phyloP scores from a whole-genome alignment of 106 monocot species.

The Allium cepa region DNA sequence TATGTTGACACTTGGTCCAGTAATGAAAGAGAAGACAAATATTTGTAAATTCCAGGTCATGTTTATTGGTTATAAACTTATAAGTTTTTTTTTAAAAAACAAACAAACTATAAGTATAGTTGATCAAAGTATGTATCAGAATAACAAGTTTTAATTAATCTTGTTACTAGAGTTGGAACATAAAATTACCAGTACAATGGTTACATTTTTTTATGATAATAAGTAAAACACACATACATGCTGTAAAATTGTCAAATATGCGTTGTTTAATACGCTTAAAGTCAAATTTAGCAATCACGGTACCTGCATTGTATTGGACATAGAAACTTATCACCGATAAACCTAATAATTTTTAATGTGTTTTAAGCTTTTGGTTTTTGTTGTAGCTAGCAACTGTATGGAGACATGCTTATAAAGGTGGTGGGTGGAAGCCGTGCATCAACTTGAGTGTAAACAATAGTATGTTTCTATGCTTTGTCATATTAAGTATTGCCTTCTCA shows the following conservation, averaged over 20 bases:
- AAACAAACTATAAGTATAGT: no score
- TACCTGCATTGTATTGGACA: not conserved
- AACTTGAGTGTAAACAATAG: slow-evolving; percentile 35
- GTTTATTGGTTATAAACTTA: no score
- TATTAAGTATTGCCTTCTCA: no score
- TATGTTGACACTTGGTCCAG: no score
- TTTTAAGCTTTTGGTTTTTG: slow-evolving; percentile 26
- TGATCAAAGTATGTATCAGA: no score
- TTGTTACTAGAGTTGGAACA: no score
- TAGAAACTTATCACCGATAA: not conserved
- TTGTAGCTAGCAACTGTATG: slow-evolving; percentile 78
- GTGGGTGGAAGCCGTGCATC: slow-evolving; percentile 77
- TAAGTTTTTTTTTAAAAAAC: no score
- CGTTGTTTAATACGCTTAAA: not conserved
- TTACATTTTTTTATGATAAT: not conserved
- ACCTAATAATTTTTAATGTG: not conserved
- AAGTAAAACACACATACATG: not conserved
- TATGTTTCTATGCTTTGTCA: slow-evolving; percentile 16
- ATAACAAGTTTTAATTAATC: no score
- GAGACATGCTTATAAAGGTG: slow-evolving; percentile 74
- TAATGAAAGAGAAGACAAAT: no score
- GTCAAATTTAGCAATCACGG: not conserved
- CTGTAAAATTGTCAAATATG: not conserved
- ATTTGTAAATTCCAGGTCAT: no score
- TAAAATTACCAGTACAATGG: no score